Base-by-base conservation (phyloP, 345 rosid species). In the Crucihimalaya himalaica region DNA sequence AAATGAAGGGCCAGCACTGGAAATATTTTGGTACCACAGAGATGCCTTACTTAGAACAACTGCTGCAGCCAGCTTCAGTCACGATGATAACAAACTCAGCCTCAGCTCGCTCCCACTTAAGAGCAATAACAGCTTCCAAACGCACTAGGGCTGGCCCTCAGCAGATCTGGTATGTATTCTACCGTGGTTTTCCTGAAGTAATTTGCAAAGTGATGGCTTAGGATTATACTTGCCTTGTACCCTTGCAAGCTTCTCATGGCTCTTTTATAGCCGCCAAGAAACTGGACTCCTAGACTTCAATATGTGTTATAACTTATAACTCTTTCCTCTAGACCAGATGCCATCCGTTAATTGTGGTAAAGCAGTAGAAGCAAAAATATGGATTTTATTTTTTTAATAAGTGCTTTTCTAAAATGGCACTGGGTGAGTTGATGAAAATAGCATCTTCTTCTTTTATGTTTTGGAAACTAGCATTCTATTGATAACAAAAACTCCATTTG, bases 31-130 rank as follows among this genome's bases (percentile, higher is more conserved):
- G 97, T 61, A 90, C 94, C 73, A 70, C 87, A 72, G 96, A 90
- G 80, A 85, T 90, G 96, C 99, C 99, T 55, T 92, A 84, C 80
- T 91, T 92, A 68, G 96, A 90, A 82, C 98, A 96, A 78, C 81
- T 96, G 68, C 74, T 90, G 85, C 98, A 96, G 88, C 97, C 96
- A 64, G 90, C 95, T 68, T 82, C 92, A 45, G 87, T 84, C 70
- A 83, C 96, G 18, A 84, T 87, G 71, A 81, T 90, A 78, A 82
- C 90, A 68, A 87, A 86, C 78, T 83, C 96, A 54, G 86, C 85
- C 52, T 89, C 92, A 69, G 87, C 91, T 59, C 86, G 83, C 71
- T 77, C 90, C 65, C 98, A 96, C 77, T 76, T 96, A 78, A 85
- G 86, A 82, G 94, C 97, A 51, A 84, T 96, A 82, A 96, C 98